These are phyloP conservation scores for Macrolepiota fuliginosa DNA, from an alignment of 768 basidiomycete species.

Conservation along the genomic window DNA sequence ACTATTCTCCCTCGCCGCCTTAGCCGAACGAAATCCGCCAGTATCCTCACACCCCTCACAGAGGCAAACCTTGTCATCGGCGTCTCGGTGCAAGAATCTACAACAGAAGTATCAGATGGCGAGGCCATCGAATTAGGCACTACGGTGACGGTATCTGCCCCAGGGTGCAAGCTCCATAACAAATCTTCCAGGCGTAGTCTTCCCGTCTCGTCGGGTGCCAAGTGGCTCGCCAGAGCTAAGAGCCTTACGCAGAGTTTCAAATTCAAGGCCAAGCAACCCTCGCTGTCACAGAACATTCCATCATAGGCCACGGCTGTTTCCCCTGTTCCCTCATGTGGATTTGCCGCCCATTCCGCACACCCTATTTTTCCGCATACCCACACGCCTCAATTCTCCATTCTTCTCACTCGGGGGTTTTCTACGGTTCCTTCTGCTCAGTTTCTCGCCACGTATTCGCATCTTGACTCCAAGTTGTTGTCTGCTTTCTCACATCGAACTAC, in stretches of 20 bases:
- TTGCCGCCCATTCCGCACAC: neutral
- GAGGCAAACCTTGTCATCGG: slow-evolving; percentile 8
- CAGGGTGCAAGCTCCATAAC: slow-evolving; percentile 2
- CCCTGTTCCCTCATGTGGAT: neutral
- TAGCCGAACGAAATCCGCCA: slow-evolving; percentile 6
- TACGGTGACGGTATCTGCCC: slow-evolving; percentile 9
- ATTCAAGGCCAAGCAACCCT: neutral
- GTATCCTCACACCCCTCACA: neutral
- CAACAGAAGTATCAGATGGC: neutral
- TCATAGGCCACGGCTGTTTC: neutral
- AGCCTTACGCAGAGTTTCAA: slow-evolving; percentile 3
- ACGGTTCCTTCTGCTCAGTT: neutral
- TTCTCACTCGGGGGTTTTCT: neutral
- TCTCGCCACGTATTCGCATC: neutral
- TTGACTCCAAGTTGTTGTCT: neutral
- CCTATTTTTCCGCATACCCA: neutral
- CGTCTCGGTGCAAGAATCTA: slow-evolving; percentile 9
- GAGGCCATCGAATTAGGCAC: slow-evolving; percentile 7
- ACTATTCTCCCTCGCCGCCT: slow-evolving; percentile 5
- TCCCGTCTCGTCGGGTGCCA: neutral
- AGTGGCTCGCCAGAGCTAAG: slow-evolving; percentile 8
- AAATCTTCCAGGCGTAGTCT: slow-evolving; percentile 4
- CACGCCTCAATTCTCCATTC: neutral
- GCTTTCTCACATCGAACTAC: neutral
- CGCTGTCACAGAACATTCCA: neutral